Evolutionary conservation across 2,329 filamentous ascomycete species (phyloP), one percentile per base, ranked within the genome.

Genomic region (Alternaria sp.): DNA sequence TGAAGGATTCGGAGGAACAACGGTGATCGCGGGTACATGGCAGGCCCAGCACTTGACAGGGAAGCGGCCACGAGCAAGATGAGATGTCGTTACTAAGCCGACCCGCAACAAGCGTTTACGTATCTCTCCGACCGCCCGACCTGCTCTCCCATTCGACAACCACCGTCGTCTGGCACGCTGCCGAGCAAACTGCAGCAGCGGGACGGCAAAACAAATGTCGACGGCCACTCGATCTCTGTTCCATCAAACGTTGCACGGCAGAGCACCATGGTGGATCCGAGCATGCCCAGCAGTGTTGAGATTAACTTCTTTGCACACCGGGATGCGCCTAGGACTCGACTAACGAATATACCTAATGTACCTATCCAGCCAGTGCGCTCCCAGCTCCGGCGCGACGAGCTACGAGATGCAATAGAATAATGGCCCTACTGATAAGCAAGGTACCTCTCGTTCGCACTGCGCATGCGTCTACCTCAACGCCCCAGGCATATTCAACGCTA

Each of bases 401-500:
- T 61, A 73, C 67, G 66, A 74, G 65, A 73, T 74, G 69, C 57
- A 62, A 72, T 74, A 59, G 68, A 70, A 72, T 75, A 76, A 73
- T 64, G 66, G 52, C 63, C 68, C 59, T 62, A 68, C 72, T 70
- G 74, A 77, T 76, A 77, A 77, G 71, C 68, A 65, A 72, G 66
- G 62, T 64, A 51, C 47, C 50, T 43, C 51, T 68, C 62, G 56
- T 70, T 69, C 73, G 72, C 73, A 72, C 75, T 74, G 71, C 70
- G 71, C 62, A 54, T 64, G 67, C 64, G 36, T 23, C 32, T 62
- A 54, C 58, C 46, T 62, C 51, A 32, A 55, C 43, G 66, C 32
- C 70, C 65, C 61, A 67, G 30, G 26, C 19, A 44, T 68, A 40
- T 72, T 69, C 69, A 72, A 67, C 74, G 65, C 68, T 73, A 70